phyloP scores from a whole-genome alignment of 1,284 basidiomycete genomes.

The Fomitopsis betulina region DNA sequence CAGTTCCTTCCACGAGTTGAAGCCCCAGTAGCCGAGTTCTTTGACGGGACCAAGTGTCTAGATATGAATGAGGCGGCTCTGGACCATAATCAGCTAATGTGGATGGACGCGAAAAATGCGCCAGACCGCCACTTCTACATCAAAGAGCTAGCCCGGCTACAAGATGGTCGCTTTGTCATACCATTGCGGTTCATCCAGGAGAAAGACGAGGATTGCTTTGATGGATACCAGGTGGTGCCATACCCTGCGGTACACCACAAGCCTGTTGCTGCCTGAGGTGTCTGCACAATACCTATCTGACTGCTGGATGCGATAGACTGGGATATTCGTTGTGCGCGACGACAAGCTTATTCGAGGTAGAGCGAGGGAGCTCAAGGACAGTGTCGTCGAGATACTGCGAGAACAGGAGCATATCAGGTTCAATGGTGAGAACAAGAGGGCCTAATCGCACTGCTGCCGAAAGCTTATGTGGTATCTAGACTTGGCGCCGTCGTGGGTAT shows the following conservation, averaged over 20 bases:
- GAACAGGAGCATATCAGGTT: too few relatives aligned
- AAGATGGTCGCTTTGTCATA: slow-evolving; percentile 13
- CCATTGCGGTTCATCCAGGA: background rate
- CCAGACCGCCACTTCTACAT: slow-evolving; percentile 4
- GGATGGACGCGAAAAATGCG: background rate
- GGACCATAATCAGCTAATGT: background rate
- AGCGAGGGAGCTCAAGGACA: too few relatives aligned
- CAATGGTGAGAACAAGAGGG: too few relatives aligned
- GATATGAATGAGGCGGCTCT: background rate
- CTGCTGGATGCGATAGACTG: too few relatives aligned
- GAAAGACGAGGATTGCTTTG: background rate
- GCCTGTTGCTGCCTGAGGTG: too few relatives aligned
- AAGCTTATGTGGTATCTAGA: too few relatives aligned
- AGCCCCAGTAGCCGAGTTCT: background rate
- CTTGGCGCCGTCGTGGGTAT: background rate
- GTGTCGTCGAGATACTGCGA: too few relatives aligned
- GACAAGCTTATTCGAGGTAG: too few relatives aligned
- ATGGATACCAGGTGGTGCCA: background rate
- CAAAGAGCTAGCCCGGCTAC: slow-evolving; percentile 20
- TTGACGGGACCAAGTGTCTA: background rate
- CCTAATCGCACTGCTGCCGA: too few relatives aligned
- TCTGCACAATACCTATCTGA: too few relatives aligned
- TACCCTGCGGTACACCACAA: background rate
- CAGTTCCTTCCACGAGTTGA: background rate
- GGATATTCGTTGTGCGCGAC: too few relatives aligned